These are phyloP conservation scores for Nakaseomyces glabratus DNA, from an alignment of 1,139 yeast species.

Conservation along the genomic window DNA sequence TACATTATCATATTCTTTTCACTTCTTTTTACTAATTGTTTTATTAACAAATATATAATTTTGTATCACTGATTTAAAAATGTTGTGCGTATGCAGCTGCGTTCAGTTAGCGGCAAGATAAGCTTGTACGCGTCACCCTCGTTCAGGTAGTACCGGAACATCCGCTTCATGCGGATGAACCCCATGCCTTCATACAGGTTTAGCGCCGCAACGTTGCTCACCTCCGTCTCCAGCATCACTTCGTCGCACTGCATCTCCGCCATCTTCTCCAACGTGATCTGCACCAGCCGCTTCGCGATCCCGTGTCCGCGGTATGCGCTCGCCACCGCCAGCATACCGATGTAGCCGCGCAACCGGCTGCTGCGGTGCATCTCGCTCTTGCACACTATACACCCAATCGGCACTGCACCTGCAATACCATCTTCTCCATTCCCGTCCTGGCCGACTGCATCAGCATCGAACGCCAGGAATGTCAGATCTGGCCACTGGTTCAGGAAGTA, in stretches of 20 bases:
- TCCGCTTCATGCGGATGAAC: conserved; percentile 68
- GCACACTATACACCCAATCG: conserved; percentile 77
- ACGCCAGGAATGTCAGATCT: conserved; percentile 46
- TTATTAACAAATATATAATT: not conserved
- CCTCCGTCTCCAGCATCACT: conserved; percentile 85
- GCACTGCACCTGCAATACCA: too few relatives aligned
- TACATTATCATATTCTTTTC: not conserved
- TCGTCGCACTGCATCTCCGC: conserved; percentile 63
- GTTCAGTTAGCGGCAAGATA: conserved; percentile 54
- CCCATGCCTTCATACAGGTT: conserved; percentile 79
- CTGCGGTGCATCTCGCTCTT: conserved; percentile 73
- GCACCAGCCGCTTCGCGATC: conserved; percentile 66
- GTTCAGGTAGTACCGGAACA: conserved; percentile 79
- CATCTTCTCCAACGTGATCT: conserved; percentile 59
- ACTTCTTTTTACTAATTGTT: not conserved
- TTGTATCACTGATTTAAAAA: conserved; percentile 22
- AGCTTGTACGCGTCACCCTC: conserved; percentile 88
- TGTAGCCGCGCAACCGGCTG: conserved; percentile 72
- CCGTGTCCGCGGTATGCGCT: conserved; percentile 65
- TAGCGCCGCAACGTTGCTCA: conserved; percentile 68
- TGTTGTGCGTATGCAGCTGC: conserved; percentile 38
- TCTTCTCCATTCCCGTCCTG: conserved; percentile 21
- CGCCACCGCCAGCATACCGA: conserved; percentile 90
- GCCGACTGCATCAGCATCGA: conserved; percentile 18
- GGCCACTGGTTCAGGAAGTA: conserved; percentile 68